Evolutionary conservation across 371 early-diverging fungal species (phyloP).

Genomic region (Mortierella sp.): DNA sequence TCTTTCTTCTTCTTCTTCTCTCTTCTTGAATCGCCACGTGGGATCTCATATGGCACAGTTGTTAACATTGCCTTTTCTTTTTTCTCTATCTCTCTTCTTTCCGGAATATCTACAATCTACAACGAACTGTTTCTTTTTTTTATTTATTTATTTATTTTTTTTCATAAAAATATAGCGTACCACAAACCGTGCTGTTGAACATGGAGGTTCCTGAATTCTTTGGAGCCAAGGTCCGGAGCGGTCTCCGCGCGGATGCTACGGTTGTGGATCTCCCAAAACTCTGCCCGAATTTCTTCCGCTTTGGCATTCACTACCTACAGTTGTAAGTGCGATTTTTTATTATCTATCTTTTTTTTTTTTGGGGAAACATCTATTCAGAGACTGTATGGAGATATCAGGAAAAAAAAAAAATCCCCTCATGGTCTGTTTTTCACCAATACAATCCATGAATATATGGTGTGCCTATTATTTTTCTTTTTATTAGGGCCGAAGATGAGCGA

Average conservation of each 20-base stretch:
- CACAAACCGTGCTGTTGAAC: slow-evolving; percentile 46
- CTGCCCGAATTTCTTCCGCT: slow-evolving; percentile 63
- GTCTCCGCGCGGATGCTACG: slow-evolving; percentile 57
- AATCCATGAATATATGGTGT: not conserved
- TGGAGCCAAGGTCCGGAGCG: slow-evolving; percentile 57
- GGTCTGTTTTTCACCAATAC: not conserved
- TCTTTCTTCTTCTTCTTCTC: not conserved
- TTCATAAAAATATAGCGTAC: slow-evolving; percentile 10
- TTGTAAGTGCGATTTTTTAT: slow-evolving; percentile 13
- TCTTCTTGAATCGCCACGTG: too few species aligned
- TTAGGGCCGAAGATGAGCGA: slow-evolving; percentile 29
- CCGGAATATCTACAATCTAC: too few species aligned
- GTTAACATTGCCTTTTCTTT: too few species aligned
- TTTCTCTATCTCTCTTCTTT: too few species aligned
- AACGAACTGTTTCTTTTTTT: too few species aligned
- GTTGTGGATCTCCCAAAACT: slow-evolving; percentile 60
- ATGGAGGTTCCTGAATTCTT: slow-evolving; percentile 64
- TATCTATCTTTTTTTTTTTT: not conserved
- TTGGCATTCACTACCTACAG: slow-evolving; percentile 53
- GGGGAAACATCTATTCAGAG: too few species aligned
- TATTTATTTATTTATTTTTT: not conserved
- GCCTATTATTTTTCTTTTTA: slow-evolving; percentile 1
- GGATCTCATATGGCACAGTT: too few species aligned
- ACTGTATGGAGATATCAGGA: too few species aligned
- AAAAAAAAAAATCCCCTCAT: too few species aligned